phyloP scores from a whole-genome alignment of 345 rosid species.

The Lenwebbia sp. region DNA sequence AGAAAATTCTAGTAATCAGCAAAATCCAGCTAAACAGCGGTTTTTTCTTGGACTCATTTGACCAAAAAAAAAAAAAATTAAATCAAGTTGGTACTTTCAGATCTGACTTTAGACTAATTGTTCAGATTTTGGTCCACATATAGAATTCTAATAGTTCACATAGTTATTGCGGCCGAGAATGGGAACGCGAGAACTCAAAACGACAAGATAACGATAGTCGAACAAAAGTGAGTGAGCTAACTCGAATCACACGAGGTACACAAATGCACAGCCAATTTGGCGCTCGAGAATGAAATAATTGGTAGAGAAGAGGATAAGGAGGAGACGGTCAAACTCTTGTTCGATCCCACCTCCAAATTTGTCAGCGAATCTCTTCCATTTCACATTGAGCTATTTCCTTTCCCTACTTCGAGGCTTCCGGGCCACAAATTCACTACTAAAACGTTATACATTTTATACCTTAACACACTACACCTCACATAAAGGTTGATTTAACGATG shows the following conservation, averaged over 20 bases:
- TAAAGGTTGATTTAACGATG: background rate
- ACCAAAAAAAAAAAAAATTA: no score
- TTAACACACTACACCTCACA: background rate
- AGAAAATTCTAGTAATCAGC: background rate
- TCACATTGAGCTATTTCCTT: background rate
- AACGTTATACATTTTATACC: background rate
- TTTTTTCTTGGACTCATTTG: background rate
- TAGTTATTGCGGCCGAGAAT: no score
- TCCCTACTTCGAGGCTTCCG: background rate
- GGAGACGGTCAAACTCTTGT: background rate
- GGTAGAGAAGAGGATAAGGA: conserved; percentile 19
- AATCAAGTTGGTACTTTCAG: background rate
- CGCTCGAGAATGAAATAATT: background rate
- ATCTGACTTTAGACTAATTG: background rate
- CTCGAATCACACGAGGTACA: background rate
- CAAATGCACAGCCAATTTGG: no score
- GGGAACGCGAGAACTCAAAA: no score
- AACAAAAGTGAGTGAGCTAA: background rate
- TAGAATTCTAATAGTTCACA: background rate
- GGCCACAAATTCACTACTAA: background rate
- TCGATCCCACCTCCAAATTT: background rate
- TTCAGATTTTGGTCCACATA: background rate
- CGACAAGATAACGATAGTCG: background rate
- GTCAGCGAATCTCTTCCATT: background rate
- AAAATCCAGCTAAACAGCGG: background rate